Conservation (phyloP, 139 green algal species). For the Closterium sp. region DNA sequence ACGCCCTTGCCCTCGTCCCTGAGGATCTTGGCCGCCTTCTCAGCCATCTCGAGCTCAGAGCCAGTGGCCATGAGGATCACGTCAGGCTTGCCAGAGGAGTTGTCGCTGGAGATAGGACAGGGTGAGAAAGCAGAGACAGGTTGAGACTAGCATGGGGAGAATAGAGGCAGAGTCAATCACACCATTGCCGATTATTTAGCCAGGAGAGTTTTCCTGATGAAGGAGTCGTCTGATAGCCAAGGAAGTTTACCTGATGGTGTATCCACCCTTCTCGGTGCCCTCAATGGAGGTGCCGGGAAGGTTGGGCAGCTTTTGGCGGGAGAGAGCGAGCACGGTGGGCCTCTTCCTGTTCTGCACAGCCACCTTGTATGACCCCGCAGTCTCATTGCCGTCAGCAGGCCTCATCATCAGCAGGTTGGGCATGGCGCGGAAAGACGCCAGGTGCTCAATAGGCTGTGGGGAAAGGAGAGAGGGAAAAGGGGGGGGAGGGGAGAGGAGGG, state of each 20-base stretch:
- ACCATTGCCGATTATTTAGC: neutral
- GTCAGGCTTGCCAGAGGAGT: conserved; percentile 63
- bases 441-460: conserved; percentile 96
- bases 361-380: conserved; percentile 88
- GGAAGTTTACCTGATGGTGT: conserved; percentile 76
- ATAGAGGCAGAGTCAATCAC: neutral
- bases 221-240: too few species aligned
- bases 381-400: conserved; percentile 94
- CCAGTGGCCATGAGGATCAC: conserved; percentile 94
- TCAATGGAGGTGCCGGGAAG: conserved; percentile 77
- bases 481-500: neutral
- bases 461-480: too few species aligned
- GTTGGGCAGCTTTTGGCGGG: conserved; percentile 95
- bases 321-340: conserved; percentile 88
- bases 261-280: conserved; percentile 82
- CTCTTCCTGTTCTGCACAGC: conserved; percentile 64
- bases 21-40: conserved; percentile 78
- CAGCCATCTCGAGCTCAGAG: conserved; percentile 86
- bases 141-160: neutral
- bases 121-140: neutral
- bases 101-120: conserved; percentile 21
- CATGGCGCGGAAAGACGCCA: conserved; percentile 97
- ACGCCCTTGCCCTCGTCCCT: conserved; percentile 82
- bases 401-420: conserved; percentile 95
- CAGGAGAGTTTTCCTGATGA: too few species aligned